Percentiles rank a stretch among this genome's conserved stretches.
These are phyloP conservation scores for Groenewaldozyma sp. DNA, from an alignment of 1,139 yeast genomes.

Conservation along the genomic window DNA sequence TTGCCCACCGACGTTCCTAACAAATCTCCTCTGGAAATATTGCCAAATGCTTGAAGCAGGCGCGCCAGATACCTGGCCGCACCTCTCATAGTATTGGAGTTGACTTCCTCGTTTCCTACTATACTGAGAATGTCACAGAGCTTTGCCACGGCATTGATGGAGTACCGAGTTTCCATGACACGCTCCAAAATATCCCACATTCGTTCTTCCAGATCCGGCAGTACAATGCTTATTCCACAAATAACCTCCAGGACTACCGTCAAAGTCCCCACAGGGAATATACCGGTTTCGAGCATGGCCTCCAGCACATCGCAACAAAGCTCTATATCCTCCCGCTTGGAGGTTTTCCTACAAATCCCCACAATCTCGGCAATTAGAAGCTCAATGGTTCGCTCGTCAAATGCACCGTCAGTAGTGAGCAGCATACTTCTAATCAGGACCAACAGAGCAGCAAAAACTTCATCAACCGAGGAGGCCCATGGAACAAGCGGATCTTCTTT, in stretches of 20 bases:
- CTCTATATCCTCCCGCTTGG: conserved; percentile 34
- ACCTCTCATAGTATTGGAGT: conserved; percentile 41
- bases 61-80: conserved; percentile 32
- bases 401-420: conserved; percentile 39
- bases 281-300: conserved; percentile 40
- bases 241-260: conserved; percentile 38
- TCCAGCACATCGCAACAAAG: conserved; percentile 40
- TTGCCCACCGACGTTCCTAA: conserved; percentile 19
- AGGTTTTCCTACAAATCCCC: conserved; percentile 37
- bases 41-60: conserved; percentile 14
- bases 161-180: conserved; percentile 32
- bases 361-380: conserved; percentile 32
- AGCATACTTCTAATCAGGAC: conserved; percentile 38
- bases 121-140: conserved; percentile 34
- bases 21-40: conserved; percentile 10
- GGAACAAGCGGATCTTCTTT: conserved; percentile 23
- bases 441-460: conserved; percentile 30
- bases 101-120: conserved; percentile 22
- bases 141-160: conserved; percentile 29
- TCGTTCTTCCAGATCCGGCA: conserved; percentile 32
- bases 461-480: conserved; percentile 27
- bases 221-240: conserved; percentile 39
- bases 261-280: conserved; percentile 37
- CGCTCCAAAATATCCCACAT: conserved; percentile 35
- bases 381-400: conserved; percentile 36